phyloP scores from a whole-genome alignment of 2,329 filamentous ascomycete genomes.

The Epichloe gansuensis region DNA sequence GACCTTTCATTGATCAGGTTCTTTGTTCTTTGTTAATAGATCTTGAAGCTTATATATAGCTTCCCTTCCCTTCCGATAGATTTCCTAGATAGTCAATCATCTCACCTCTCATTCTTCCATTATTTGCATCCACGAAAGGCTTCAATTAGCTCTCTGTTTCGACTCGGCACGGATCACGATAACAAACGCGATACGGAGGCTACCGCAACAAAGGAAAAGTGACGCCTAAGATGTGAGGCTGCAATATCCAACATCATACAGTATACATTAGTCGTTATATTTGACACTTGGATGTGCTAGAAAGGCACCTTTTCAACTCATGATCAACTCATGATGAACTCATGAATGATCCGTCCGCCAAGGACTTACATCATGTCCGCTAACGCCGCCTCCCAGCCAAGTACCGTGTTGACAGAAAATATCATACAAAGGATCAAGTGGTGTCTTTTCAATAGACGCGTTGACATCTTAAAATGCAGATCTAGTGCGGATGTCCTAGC shows the following conservation, averaged over 20 bases:
- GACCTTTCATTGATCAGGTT: too few species aligned
- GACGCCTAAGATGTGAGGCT: too few species aligned
- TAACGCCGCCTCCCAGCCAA: conserved; percentile 20
- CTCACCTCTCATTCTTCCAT: too few species aligned
- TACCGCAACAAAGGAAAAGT: too few species aligned
- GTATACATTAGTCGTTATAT: conserved; percentile 8
- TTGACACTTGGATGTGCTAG: conserved; percentile 2
- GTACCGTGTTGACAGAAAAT: conserved; percentile 14
- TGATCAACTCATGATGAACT: conserved; percentile 7
- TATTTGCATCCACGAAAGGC: background rate
- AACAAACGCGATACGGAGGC: too few species aligned
- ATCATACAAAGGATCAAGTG: conserved; percentile 10
- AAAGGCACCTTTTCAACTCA: conserved; percentile 12
- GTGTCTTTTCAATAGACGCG: background rate
- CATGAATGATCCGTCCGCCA: conserved; percentile 15
- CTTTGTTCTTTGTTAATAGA: too few species aligned
- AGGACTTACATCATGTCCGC: conserved; percentile 15
- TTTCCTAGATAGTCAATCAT: too few species aligned
- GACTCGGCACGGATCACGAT: too few species aligned
- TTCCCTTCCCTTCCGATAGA: too few species aligned
- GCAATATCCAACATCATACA: background rate
- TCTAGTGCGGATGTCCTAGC: conserved; percentile 44
- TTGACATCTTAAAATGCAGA: conserved; percentile 39
- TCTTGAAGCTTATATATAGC: too few species aligned
- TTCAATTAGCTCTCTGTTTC: too few species aligned